phyloP scores from a whole-genome alignment of 139 green algal species.

The Trebouxia sp. region DNA sequence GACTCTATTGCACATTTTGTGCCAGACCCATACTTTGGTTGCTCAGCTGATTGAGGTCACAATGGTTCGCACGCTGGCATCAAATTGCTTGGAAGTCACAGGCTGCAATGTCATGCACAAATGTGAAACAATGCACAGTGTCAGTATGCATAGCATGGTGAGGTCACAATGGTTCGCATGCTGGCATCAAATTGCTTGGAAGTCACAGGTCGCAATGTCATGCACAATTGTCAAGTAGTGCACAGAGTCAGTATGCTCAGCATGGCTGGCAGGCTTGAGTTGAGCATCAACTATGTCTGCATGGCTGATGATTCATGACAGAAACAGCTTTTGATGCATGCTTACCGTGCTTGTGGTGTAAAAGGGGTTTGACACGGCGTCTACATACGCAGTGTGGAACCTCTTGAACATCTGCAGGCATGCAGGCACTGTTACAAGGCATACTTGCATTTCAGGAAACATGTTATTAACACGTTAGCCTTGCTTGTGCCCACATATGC shows the following conservation, averaged over 20 bases:
- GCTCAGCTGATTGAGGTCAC: constrained; percentile 14
- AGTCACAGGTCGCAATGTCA: constrained; percentile 28
- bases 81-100: constrained; percentile 42
- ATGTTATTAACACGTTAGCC: too few species aligned
- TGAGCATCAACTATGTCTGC: not conserved
- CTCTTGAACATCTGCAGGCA: constrained; percentile 68
- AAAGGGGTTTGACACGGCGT: constrained; percentile 86
- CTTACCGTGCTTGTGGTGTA: constrained; percentile 51
- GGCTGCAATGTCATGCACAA: constrained; percentile 22
- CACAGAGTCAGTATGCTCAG: not conserved
- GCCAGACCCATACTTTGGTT: not conserved
- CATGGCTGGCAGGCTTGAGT: not conserved
- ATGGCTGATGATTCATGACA: not conserved
- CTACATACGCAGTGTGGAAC: constrained; percentile 77
- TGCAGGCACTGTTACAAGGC: not conserved
- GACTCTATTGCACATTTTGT: not conserved
- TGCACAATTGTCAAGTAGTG: not conserved
- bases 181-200: constrained; percentile 47
- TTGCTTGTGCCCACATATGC: too few species aligned
- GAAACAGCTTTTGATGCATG: not conserved
- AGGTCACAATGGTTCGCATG: constrained; percentile 39
- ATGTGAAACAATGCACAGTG: not conserved
- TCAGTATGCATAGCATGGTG: not conserved
- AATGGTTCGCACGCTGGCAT: constrained; percentile 45
- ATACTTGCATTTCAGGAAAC: not conserved